These are phyloP conservation scores for Citrullus mucosospermus DNA, from an alignment of 306 rosid species.

Conservation along the genomic window DNA sequence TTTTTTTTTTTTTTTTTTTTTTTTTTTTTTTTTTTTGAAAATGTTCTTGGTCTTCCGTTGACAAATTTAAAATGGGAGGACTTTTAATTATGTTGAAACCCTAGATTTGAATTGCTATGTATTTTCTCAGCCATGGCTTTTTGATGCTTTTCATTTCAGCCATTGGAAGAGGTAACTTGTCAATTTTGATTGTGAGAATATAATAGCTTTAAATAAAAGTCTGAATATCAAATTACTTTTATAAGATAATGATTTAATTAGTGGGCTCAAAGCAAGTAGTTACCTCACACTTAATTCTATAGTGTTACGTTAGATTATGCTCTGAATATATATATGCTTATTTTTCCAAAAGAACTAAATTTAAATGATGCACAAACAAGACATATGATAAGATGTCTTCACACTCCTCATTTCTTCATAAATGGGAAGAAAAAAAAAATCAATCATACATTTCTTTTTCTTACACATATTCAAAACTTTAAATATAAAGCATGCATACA, in stretches of 20 bases:
- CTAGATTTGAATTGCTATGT: not conserved
- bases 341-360: not conserved
- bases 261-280: not conserved
- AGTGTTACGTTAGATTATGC: not conserved
- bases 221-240: not conserved
- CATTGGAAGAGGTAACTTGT: constrained; percentile 1
- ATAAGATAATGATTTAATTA: not conserved
- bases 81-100: not conserved
- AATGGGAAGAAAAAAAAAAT: too few relatives aligned
- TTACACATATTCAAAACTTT: too few relatives aligned
- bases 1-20: too few relatives aligned
- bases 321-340: not conserved
- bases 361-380: not conserved
- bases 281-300: not conserved
- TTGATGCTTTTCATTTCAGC: not conserved
- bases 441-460: too few relatives aligned
- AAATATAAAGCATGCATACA: too few relatives aligned
- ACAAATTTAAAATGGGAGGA: not conserved
- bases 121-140: not conserved
- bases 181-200: not conserved
- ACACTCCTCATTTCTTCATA: not conserved
- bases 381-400: not conserved
- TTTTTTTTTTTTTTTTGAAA: not conserved
- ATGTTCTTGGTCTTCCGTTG: not conserved
- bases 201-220: not conserved